These are phyloP conservation scores for Kluyveromyces lactis DNA, from an alignment of 805 yeast genomes.

Conservation along the genomic window DNA sequence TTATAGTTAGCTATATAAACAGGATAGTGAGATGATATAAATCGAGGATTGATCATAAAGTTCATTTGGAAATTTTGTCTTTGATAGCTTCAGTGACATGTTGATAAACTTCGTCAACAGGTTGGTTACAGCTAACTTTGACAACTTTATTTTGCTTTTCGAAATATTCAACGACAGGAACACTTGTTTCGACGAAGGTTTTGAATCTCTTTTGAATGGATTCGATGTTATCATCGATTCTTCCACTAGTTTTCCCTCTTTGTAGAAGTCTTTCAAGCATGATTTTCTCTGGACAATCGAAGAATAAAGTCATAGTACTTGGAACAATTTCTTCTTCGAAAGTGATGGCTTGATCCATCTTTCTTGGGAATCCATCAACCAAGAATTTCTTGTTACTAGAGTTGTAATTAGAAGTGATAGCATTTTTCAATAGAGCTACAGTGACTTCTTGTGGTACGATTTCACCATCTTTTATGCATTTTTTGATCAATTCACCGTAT, in stretches of 20 bases:
- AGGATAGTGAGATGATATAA: no score
- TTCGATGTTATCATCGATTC: conserved; percentile 88
- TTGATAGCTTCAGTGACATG: conserved; percentile 62
- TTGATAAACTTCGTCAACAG: conserved; percentile 69
- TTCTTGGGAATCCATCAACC: conserved; percentile 95
- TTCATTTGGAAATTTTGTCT: conserved; percentile 12
- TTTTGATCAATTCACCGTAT: conserved; percentile 78
- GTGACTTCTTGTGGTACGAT: conserved; percentile 94
- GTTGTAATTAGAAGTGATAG: conserved; percentile 48
- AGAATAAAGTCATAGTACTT: conserved; percentile 63
- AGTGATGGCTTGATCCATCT: conserved; percentile 96
- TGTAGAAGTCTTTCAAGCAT: conserved; percentile 80
- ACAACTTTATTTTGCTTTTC: conserved; percentile 69
- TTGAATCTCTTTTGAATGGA: conserved; percentile 83
- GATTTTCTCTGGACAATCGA: conserved; percentile 73
- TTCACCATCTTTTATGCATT: conserved; percentile 75
- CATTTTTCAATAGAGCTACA: conserved; percentile 69
- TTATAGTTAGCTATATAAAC: no score
- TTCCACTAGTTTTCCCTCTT: conserved; percentile 92
- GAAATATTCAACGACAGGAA: conserved; percentile 88
- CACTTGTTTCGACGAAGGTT: conserved; percentile 78
- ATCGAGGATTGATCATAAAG: neutral
- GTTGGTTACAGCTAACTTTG: conserved; percentile 66
- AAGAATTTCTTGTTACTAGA: conserved; percentile 51
- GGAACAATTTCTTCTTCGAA: conserved; percentile 74